Evolutionary conservation across 495 filamentous ascomycete genomes (phyloP).

Genomic region (Hypoxylon trugodes): DNA sequence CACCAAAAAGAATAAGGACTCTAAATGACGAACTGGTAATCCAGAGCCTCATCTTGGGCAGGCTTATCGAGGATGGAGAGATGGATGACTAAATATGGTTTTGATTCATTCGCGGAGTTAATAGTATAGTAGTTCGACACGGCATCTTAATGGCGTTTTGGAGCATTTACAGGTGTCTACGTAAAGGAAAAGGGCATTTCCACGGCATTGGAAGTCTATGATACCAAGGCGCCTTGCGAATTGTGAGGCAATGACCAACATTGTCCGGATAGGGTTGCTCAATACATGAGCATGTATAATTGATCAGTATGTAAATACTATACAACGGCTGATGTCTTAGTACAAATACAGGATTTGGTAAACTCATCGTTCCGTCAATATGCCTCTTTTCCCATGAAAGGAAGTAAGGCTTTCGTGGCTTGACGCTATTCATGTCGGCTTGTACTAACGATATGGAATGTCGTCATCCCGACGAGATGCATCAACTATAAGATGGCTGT

Average conservation of each 20-base stretch:
- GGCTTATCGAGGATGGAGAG: conserved; percentile 70
- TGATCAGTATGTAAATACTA: background rate
- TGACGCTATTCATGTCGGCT: conserved; percentile 4
- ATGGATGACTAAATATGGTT: conserved; percentile 44
- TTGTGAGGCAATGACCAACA: background rate
- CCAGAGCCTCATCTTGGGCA: conserved; percentile 91
- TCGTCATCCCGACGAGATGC: conserved; percentile 32
- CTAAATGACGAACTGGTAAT: conserved; percentile 89
- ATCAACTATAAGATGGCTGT: conserved; percentile 18
- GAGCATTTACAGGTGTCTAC: conserved; percentile 15
- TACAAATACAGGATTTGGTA: conserved; percentile 5
- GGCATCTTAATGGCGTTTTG: conserved; percentile 27
- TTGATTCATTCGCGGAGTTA: background rate
- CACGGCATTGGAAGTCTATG: background rate
- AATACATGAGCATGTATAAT: conserved; percentile 1
- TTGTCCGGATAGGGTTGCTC: background rate
- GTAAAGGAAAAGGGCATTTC: background rate
- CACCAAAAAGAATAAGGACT: conserved; percentile 61
- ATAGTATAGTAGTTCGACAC: conserved; percentile 1
- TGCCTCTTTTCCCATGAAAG: background rate
- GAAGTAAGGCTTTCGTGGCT: conserved; percentile 26
- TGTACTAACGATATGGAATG: conserved; percentile 12
- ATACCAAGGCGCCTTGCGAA: background rate
- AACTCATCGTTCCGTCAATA: background rate
- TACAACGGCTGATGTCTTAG: background rate